Percentiles rank a stretch among this genome's conserved stretches.
Evolutionary conservation across 306 rosid species (phyloP).

Genomic region (Quercus mongolica): DNA sequence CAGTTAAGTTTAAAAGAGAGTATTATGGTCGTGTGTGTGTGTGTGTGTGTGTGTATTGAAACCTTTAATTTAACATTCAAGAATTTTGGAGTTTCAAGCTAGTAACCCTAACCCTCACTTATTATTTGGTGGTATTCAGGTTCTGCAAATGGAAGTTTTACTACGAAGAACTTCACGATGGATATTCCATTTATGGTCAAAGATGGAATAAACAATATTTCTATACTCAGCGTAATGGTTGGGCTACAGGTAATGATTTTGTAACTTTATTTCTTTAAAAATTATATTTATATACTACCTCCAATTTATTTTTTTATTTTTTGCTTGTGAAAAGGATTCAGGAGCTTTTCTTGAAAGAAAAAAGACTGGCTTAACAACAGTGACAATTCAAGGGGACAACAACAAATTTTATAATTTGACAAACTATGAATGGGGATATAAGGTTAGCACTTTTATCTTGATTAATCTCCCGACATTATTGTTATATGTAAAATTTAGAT

Average conservation of each 20-base stretch:
- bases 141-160: constrained; percentile 53
- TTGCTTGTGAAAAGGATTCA: constrained; percentile 49
- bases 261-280: background rate
- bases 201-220: constrained; percentile 54
- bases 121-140: constrained; percentile 25
- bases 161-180: constrained; percentile 33
- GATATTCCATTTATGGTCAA: constrained; percentile 36
- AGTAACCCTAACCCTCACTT: background rate
- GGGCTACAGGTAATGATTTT: constrained; percentile 54
- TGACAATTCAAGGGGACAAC: constrained; percentile 44
- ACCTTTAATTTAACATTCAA: too few relatives aligned
- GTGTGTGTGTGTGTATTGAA: too few relatives aligned
- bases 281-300: background rate
- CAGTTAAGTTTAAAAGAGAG: too few relatives aligned
- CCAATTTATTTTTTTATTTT: background rate
- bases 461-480: background rate
- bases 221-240: constrained; percentile 66
- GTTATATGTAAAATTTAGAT: too few relatives aligned
- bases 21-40: too few relatives aligned
- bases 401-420: constrained; percentile 40
- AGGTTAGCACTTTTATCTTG: constrained; percentile 25
- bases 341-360: constrained; percentile 72
- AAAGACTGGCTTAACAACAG: constrained; percentile 47
- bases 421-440: constrained; percentile 61
- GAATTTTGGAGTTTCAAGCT: background rate